These are phyloP conservation scores for Medicago ruthenica DNA, from an alignment of 306 rosid species.

Conservation along the genomic window DNA sequence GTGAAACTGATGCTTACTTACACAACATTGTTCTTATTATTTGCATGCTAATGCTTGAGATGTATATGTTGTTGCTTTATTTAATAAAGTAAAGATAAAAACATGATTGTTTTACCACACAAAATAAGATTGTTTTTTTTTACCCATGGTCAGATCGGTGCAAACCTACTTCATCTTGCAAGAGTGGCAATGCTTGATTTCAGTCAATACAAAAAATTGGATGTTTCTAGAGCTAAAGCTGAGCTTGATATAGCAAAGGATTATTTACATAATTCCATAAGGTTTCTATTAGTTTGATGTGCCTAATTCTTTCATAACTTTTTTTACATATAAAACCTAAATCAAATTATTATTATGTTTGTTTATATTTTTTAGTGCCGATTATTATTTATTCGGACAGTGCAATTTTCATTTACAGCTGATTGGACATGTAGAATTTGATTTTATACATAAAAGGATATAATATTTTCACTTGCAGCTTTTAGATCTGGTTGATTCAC, in stretches of 20 bases:
- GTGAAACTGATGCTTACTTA: background rate
- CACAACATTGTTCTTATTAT: constrained; percentile 18
- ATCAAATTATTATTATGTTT: background rate
- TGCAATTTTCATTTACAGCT: background rate
- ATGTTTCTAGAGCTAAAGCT: constrained; percentile 55
- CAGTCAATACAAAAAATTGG: constrained; percentile 48
- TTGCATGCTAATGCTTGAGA: constrained; percentile 28
- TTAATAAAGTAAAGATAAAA: constrained; percentile 19
- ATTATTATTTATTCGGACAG: constrained; percentile 16
- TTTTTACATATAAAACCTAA: constrained; percentile 21
- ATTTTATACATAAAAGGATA: too few species aligned
- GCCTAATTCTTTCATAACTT: constrained; percentile 19
- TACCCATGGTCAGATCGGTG: constrained; percentile 66
- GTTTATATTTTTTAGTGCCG: constrained; percentile 11
- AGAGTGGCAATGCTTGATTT: constrained; percentile 63
- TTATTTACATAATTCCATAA: constrained; percentile 60
- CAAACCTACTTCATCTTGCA: constrained; percentile 79
- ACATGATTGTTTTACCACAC: background rate
- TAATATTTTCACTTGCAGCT: too few species aligned
- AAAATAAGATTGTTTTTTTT: background rate
- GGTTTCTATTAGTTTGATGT: constrained; percentile 53
- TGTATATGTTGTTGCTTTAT: constrained; percentile 19
- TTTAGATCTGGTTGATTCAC: too few species aligned
- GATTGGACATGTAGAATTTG: too few species aligned
- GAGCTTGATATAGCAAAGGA: constrained; percentile 70